Conservation (phyloP, 2,329 filamentous ascomycete species). For the Rachicladosporium sp. region DNA sequence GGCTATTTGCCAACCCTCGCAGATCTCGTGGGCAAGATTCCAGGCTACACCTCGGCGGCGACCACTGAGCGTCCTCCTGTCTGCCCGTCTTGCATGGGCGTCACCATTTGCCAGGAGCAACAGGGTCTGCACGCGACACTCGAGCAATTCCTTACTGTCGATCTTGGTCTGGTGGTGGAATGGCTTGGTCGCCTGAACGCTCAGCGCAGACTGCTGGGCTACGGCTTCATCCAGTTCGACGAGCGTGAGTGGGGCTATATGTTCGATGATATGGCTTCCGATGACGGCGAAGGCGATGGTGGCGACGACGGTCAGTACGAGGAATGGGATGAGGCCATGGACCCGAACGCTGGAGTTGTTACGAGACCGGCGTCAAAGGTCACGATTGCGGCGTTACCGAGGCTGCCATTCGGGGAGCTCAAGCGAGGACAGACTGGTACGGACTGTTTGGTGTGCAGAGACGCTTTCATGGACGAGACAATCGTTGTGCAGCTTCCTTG, state of each 20-base stretch:
- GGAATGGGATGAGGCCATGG: constrained; percentile 14
- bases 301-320: constrained; percentile 10
- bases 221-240: constrained; percentile 16
- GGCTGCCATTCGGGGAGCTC: constrained; percentile 7
- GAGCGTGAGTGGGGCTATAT: constrained; percentile 17
- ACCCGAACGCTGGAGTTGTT: constrained; percentile 10
- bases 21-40: constrained; percentile 9
- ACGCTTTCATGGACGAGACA: constrained; percentile 8
- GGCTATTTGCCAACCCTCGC: constrained; percentile 12
- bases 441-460: constrained; percentile 10
- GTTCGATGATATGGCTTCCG: constrained; percentile 15
- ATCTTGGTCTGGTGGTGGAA: constrained; percentile 8
- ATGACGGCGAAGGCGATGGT: constrained; percentile 5
- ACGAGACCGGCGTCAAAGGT: constrained; percentile 9
- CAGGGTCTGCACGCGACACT: constrained; percentile 11
- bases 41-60: constrained; percentile 10
- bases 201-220: constrained; percentile 9
- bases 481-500: constrained; percentile 12
- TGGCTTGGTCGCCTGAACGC: constrained; percentile 9
- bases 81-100: constrained; percentile 18
- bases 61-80: constrained; percentile 8
- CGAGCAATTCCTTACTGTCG: constrained; percentile 3
- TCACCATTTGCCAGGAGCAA: constrained; percentile 11
- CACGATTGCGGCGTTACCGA: constrained; percentile 11
- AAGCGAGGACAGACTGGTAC: constrained; percentile 6